Evolutionary conservation across 768 basidiomycete species (phyloP).

Genomic region (Tephrocybe sp.): DNA sequence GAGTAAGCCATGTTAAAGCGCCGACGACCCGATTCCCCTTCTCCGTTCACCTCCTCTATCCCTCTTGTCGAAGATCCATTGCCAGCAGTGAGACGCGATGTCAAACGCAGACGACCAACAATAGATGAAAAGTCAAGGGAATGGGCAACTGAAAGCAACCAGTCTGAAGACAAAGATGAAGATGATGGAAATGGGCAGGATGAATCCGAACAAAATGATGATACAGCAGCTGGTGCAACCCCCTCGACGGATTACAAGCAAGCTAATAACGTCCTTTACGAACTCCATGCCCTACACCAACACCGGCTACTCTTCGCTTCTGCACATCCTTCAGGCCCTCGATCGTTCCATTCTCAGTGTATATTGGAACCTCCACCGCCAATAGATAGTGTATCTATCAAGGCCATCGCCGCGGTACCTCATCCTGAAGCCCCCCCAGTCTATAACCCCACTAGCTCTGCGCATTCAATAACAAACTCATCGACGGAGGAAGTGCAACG

Average conservation of each 20-base stretch:
- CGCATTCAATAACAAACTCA: neutral
- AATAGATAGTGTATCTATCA: neutral
- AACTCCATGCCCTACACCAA: constrained; percentile 66
- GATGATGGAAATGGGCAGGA: constrained; percentile 22
- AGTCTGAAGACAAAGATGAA: constrained; percentile 33
- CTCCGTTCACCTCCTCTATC: constrained; percentile 28
- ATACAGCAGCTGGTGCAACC: constrained; percentile 10
- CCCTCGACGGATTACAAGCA: constrained; percentile 49
- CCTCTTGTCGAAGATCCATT: constrained; percentile 27
- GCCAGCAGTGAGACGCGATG: constrained; percentile 26
- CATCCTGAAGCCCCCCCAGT: constrained; percentile 3
- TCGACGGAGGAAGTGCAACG: constrained; percentile 36
- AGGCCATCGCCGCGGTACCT: neutral
- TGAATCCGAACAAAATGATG: constrained; percentile 21
- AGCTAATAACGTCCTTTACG: constrained; percentile 64
- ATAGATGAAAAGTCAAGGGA: constrained; percentile 52
- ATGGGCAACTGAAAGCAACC: constrained; percentile 32
- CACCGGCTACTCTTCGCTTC: constrained; percentile 52
- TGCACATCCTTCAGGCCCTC: neutral
- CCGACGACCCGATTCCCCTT: constrained; percentile 45
- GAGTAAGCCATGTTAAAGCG: constrained; percentile 49
- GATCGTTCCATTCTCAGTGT: neutral
- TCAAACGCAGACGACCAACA: constrained; percentile 58
- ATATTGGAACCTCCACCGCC: neutral
- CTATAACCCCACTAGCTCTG: neutral